A percentile compares a stretch with the other conserved stretches of the same genome.
Evolutionary conservation across 78 protist genomes (phyloP).

Genomic region (Isochrysis galbana): DNA sequence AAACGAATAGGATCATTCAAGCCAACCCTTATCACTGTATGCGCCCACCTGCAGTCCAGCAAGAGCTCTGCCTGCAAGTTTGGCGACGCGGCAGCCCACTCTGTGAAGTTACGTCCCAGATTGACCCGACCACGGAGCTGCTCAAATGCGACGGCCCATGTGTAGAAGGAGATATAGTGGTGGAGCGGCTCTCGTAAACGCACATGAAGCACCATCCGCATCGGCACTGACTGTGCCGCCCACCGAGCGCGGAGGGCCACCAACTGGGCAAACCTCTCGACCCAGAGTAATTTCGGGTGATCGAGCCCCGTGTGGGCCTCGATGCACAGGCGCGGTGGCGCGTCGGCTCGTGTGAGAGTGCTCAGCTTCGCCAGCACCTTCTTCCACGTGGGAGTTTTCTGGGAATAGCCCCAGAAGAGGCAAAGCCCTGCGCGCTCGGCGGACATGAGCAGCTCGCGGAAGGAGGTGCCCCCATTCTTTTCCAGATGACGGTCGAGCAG

Average conservation of each 20-base stretch:
- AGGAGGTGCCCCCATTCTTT: neutral
- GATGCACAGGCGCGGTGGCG: neutral
- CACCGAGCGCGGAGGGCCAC: neutral
- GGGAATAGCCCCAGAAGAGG: neutral
- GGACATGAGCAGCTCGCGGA: neutral
- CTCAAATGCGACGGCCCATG: neutral
- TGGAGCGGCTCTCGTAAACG: neutral
- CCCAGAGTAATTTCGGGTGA: neutral
- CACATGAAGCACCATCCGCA: neutral
- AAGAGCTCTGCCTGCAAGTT: neutral
- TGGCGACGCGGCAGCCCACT: neutral
- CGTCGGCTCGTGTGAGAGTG: neutral
- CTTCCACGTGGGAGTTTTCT: neutral
- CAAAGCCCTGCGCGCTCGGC: neutral
- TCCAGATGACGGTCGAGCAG: neutral
- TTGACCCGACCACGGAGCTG: neutral
- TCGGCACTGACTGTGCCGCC: neutral
- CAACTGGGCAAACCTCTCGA: neutral
- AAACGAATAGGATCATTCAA: neutral
- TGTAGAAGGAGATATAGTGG: neutral
- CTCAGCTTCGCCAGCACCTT: neutral
- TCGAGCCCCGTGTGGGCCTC: neutral
- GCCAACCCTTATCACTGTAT: neutral
- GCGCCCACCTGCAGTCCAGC: neutral
- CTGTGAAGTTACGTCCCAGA: neutral